Evolutionary conservation across 2,329 filamentous ascomycete genomes (phyloP).

Genomic region (Alternaria arbusti): DNA sequence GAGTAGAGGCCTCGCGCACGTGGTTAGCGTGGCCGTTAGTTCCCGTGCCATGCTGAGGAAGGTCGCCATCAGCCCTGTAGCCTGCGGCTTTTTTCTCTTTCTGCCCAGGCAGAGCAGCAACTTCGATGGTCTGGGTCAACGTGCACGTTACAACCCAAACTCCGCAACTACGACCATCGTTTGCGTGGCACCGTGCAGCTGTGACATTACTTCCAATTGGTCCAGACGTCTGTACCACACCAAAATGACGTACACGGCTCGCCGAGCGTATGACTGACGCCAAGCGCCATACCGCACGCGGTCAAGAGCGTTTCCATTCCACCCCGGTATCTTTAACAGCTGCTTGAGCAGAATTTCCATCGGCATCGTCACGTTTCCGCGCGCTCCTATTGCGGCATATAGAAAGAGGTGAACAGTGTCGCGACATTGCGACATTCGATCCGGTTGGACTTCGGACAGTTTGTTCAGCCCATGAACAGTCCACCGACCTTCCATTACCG

Average conservation of each 20-base stretch:
- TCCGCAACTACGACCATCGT: not conserved
- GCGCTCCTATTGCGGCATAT: not conserved
- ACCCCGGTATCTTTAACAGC: slow-evolving; percentile 2
- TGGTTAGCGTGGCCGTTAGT: slow-evolving; percentile 4
- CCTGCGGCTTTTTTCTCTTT: not conserved
- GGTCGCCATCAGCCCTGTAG: not conserved
- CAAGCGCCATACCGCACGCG: slow-evolving; percentile 1
- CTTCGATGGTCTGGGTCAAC: not conserved
- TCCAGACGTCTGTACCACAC: not conserved
- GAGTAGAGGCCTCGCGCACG: not conserved
- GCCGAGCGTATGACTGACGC: slow-evolving; percentile 8
- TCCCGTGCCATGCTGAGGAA: not conserved
- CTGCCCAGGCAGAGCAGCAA: slow-evolving; percentile 9
- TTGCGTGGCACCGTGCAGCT: not conserved
- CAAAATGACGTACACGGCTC: slow-evolving; percentile 2
- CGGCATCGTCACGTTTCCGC: not conserved
- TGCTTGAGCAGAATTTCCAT: slow-evolving; percentile 18
- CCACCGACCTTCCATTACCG: not conserved
- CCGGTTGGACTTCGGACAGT: not conserved
- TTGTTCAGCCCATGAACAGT: not conserved
- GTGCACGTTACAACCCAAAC: not conserved
- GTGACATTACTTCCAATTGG: not conserved
- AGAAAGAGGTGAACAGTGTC: not conserved
- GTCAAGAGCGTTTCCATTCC: not conserved
- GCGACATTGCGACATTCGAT: not conserved